These are phyloP conservation scores for Aspergillus unguis DNA, from an alignment of 2,329 filamentous ascomycete species.

Conservation along the genomic window DNA sequence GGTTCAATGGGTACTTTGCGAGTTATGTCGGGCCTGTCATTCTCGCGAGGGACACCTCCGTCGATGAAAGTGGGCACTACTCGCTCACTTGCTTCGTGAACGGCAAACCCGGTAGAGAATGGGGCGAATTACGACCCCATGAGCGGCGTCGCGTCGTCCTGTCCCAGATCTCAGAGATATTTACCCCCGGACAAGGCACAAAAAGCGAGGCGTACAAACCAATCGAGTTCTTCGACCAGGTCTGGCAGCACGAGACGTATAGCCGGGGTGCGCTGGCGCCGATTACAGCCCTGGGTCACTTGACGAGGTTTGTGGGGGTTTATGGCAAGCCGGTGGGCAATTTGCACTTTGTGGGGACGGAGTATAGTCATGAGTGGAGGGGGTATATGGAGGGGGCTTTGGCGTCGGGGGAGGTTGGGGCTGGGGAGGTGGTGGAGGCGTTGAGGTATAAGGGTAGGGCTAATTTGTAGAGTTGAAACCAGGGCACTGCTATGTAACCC, in stretches of 20 bases:
- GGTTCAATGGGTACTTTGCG: constrained; percentile 40
- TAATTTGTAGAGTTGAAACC: background rate
- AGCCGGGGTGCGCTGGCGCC: constrained; percentile 42
- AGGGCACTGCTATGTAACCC: too few relatives aligned
- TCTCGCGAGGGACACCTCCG: constrained; percentile 40
- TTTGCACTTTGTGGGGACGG: constrained; percentile 55
- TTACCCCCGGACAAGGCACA: constrained; percentile 18
- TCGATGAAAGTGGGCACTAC: constrained; percentile 24
- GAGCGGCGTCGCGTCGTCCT: background rate
- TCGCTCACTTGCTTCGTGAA: constrained; percentile 43
- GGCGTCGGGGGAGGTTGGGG: constrained; percentile 48
- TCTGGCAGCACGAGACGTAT: constrained; percentile 28
- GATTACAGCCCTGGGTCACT: constrained; percentile 32
- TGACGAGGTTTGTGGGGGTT: constrained; percentile 17
- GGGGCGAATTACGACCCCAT: constrained; percentile 16
- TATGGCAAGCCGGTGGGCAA: constrained; percentile 34
- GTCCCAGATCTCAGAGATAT: constrained; percentile 19
- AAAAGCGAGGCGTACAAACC: constrained; percentile 34
- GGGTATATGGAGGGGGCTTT: constrained; percentile 61
- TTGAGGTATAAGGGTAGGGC: background rate
- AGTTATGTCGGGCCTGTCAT: constrained; percentile 38
- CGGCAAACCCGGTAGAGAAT: constrained; percentile 34
- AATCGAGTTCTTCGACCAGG: constrained; percentile 31
- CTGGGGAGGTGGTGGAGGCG: constrained; percentile 43
- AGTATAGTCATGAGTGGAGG: constrained; percentile 53